Percentiles rank a stretch among this genome's conserved stretches.
phyloP scores from a whole-genome alignment of 306 rosid species.

The Cucurbita ficifolia region DNA sequence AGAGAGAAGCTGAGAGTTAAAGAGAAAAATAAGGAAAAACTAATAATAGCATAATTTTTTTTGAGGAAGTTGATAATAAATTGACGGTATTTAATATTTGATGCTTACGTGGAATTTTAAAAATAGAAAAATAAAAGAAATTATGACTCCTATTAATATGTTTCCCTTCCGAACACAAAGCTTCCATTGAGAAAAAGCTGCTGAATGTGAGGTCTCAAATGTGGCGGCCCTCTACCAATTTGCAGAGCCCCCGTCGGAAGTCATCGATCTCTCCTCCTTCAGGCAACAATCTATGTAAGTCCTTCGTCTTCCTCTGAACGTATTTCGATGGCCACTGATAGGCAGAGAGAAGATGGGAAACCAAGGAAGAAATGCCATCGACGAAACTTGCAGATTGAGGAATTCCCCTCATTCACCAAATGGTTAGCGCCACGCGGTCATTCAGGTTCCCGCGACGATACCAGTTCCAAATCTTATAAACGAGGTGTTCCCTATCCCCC shows the following conservation, averaged over 20 bases:
- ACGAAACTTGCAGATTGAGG: not conserved
- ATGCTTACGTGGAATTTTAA: not conserved
- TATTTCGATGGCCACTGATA: not conserved
- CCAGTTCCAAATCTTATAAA: not conserved
- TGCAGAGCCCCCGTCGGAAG: not conserved
- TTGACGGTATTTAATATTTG: too few species aligned
- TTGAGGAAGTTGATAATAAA: too few species aligned
- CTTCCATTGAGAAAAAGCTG: too few species aligned
- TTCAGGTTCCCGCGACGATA: not conserved
- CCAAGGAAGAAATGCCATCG: not conserved
- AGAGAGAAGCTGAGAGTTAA: too few species aligned
- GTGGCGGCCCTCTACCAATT: not conserved
- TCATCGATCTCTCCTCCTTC: too few species aligned
- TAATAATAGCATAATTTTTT: too few species aligned
- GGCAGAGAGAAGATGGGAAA: not conserved
- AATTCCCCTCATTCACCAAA: not conserved
- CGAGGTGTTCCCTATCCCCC: too few species aligned
- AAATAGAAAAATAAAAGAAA: not conserved
- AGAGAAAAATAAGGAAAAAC: too few species aligned
- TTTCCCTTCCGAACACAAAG: too few species aligned
- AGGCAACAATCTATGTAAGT: too few species aligned
- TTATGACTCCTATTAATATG: too few species aligned
- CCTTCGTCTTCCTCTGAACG: not conserved
- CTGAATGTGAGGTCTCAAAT: too few species aligned
- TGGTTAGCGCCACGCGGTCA: not conserved